Evolutionary conservation across 495 filamentous ascomycete species (phyloP), one percentile per base, ranked within the genome.

Genomic region (Wilcoxina mikolae): DNA sequence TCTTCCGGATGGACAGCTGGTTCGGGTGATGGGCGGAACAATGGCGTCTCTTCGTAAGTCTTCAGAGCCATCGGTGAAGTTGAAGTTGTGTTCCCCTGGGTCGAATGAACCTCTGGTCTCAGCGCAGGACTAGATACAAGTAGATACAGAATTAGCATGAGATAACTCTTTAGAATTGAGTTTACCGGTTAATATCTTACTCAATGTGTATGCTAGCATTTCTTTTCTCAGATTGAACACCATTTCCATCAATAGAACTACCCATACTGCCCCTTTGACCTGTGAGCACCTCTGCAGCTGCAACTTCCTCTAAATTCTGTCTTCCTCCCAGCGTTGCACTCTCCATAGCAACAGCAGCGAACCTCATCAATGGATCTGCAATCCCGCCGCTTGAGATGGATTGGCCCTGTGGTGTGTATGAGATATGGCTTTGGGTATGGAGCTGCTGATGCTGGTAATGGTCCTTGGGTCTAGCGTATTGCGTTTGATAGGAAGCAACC

Each of bases 331-430:
- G 46, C 0, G 57, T 64, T 29, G 56, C 57, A 55, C 50, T 55
- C 50, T 55, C 60, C 61, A 57, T 55, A 1, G 57, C 62, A 26
- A 64, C 62, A 24, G 60, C 57, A 5, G 62, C 62, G 54, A 65
- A 60, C 25, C 43, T 56, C 55, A 65, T 58, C 24, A 65, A 42
- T 20, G 61, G 18, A 41, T 60, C 55, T 3, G 41, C 12, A 7
- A 17, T 22, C 31, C 4, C 49, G 39, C 26, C 18, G 27, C 10
- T 18, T 9, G 20, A 4, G 7, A 43, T 18, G 10, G 39, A 20
- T 18, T 20, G 39, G 39, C 31, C 17, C 20, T 9, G 39, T 43
- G 7, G 39, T 9, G 17, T 20, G 17, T 43, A 43, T 4, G 7
- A n/a, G n/a, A n/a, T 5, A 49, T 49, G 45, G 11, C 4, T 49